Evolutionary conservation across 352 stramenopile species (phyloP).

Genomic region (Phytopythium oedochilum): DNA sequence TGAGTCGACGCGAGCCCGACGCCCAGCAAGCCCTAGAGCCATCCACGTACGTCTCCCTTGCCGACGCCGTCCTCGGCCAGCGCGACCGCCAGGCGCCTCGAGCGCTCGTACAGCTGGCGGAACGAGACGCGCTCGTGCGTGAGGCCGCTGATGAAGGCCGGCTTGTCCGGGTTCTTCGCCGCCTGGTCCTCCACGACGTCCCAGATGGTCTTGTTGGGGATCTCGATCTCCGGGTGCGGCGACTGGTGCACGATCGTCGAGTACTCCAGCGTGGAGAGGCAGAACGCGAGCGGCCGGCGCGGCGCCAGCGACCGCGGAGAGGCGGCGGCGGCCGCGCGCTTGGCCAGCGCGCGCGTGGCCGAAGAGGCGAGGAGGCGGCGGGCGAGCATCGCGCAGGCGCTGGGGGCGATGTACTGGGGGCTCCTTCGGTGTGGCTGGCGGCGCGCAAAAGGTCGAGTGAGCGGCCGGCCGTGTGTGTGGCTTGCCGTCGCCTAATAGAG

Average conservation of each 20-base stretch:
- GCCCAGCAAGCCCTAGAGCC: neutral
- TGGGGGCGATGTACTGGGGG: neutral
- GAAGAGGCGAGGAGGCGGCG: slow-evolving; percentile 15
- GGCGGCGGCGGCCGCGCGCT: slow-evolving; percentile 3
- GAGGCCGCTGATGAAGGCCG: slow-evolving; percentile 52
- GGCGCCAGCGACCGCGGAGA: neutral
- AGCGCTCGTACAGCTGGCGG: slow-evolving; percentile 28
- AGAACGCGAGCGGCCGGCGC: neutral
- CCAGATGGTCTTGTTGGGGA: slow-evolving; percentile 48
- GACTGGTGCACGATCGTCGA: slow-evolving; percentile 57
- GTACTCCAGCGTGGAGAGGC: slow-evolving; percentile 10
- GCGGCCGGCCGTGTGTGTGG: too few species aligned
- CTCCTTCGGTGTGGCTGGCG: neutral
- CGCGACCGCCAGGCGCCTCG: slow-evolving; percentile 33
- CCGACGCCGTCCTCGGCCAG: slow-evolving; percentile 40
- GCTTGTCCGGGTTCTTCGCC: slow-evolving; percentile 23
- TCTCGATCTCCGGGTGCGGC: slow-evolving; percentile 38
- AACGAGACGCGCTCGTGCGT: slow-evolving; percentile 47
- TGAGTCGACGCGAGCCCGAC: neutral
- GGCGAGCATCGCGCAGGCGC: slow-evolving; percentile 14
- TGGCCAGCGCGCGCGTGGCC: slow-evolving; percentile 8
- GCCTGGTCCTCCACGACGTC: slow-evolving; percentile 37
- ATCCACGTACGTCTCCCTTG: slow-evolving; percentile 35
- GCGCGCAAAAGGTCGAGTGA: neutral
- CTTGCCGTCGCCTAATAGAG: too few species aligned